A percentile compares a stretch with the other conserved stretches of the same genome.
These are phyloP conservation scores for Coemansia sp. DNA, from an alignment of 192 early-diverging fungal species.

Conservation along the genomic window DNA sequence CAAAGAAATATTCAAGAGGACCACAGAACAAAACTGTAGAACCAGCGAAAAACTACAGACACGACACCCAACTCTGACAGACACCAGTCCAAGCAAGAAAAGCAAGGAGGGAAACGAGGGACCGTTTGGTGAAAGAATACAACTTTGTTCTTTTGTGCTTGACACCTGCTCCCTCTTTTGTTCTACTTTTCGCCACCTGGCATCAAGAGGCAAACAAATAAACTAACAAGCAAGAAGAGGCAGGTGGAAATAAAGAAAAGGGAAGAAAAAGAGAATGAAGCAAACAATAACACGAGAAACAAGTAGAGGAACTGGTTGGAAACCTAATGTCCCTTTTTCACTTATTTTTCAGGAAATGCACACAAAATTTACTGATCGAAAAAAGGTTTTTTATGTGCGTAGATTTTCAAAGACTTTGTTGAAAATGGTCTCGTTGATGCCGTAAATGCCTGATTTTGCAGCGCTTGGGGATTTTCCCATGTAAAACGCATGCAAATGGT, in stretches of 20 bases:
- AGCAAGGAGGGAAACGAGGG: slow-evolving; percentile 3
- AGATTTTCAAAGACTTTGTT: too few species aligned
- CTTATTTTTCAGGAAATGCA: too few species aligned
- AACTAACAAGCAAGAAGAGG: background rate
- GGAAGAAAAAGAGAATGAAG: background rate
- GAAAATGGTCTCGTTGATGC: too few species aligned
- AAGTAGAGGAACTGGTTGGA: background rate
- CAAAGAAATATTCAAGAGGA: background rate
- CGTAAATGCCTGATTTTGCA: too few species aligned
- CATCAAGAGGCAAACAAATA: background rate
- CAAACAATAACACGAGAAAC: background rate
- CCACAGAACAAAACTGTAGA: background rate
- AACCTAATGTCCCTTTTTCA: too few species aligned
- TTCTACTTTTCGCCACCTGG: background rate
- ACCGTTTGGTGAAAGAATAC: background rate
- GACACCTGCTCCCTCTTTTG: background rate
- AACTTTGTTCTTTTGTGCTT: background rate
- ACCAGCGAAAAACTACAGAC: background rate
- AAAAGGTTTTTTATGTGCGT: too few species aligned
- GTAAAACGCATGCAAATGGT: too few species aligned
- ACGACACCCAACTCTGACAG: background rate
- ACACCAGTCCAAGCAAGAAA: background rate
- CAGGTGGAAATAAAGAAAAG: background rate
- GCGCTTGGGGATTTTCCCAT: too few species aligned
- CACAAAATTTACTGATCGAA: too few species aligned